These are phyloP conservation scores for Paecilomyces variotii DNA, from an alignment of 2,329 filamentous ascomycete species.

Conservation along the genomic window DNA sequence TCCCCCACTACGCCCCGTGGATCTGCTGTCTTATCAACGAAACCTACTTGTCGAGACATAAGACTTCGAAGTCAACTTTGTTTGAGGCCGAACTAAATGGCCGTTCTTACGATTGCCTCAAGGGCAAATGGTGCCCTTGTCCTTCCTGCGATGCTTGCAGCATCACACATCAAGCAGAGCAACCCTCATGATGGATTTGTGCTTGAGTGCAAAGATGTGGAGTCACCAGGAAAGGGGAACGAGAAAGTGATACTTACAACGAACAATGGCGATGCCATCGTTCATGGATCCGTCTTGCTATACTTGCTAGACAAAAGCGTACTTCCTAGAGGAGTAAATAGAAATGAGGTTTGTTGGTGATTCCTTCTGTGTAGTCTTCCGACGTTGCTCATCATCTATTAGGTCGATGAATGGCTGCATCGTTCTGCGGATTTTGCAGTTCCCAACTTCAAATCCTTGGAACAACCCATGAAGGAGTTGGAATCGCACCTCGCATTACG, in stretches of 20 bases:
- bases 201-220: conserved; percentile 9
- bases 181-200: conserved; percentile 5
- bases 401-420: conserved; percentile 14
- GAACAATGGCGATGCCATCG: too few relatives aligned
- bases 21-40: too few relatives aligned
- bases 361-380: not conserved
- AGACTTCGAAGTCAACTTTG: too few relatives aligned
- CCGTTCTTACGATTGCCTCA: conserved; percentile 10
- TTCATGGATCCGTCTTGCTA: too few relatives aligned
- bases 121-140: conserved; percentile 10
- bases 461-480: conserved; percentile 13
- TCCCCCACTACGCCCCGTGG: too few relatives aligned
- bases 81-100: not conserved
- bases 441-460: conserved; percentile 12
- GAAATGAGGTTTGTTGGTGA: too few relatives aligned
- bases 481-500: conserved; percentile 14
- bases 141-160: conserved; percentile 10
- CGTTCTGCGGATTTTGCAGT: conserved; percentile 7
- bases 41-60: not conserved
- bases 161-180: conserved; percentile 8
- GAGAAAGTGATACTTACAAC: too few relatives aligned
- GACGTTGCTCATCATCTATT: not conserved
- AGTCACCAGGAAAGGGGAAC: conserved; percentile 1
- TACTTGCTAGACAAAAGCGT: too few relatives aligned
- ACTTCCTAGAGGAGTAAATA: too few relatives aligned